Conservation (phyloP, 345 rosid species). For the Kandelia obovata region DNA sequence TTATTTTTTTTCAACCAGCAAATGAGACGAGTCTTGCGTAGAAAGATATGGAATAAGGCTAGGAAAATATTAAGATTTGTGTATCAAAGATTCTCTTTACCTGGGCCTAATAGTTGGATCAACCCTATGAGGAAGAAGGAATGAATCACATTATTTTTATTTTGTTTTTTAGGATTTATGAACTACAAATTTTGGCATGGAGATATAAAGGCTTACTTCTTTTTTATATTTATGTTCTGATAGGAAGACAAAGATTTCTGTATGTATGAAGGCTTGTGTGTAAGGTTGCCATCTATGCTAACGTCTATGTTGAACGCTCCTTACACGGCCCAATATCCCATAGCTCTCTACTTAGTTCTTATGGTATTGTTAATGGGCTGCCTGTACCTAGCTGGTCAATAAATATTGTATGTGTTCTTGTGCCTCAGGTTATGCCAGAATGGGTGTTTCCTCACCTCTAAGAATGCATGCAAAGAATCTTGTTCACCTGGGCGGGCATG, state of each 20-base stretch:
- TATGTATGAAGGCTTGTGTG: constrained; percentile 3
- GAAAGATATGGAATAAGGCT: too few relatives aligned
- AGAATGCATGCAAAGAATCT: constrained; percentile 53
- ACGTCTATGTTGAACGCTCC: background rate
- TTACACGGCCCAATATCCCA: background rate
- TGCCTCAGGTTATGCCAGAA: constrained; percentile 42
- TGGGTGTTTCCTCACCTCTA: constrained; percentile 49
- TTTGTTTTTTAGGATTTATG: background rate
- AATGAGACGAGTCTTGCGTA: background rate
- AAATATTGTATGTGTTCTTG: constrained; percentile 15
- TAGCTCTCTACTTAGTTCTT: background rate
- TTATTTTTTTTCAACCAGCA: background rate
- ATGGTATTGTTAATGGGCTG: background rate
- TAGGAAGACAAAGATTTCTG: background rate
- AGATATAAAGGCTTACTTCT: background rate
- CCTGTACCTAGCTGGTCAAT: constrained; percentile 5
- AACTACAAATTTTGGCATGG: background rate
- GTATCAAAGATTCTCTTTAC: background rate
- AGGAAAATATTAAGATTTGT: background rate
- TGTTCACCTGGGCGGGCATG: constrained; percentile 37
- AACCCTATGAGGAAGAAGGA: background rate
- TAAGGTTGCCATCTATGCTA: background rate
- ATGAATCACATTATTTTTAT: background rate
- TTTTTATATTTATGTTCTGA: background rate
- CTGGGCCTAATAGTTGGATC: background rate